These are phyloP conservation scores for Fusarium pseudonygamai DNA, from an alignment of 2,329 filamentous ascomycete genomes.

Conservation along the genomic window DNA sequence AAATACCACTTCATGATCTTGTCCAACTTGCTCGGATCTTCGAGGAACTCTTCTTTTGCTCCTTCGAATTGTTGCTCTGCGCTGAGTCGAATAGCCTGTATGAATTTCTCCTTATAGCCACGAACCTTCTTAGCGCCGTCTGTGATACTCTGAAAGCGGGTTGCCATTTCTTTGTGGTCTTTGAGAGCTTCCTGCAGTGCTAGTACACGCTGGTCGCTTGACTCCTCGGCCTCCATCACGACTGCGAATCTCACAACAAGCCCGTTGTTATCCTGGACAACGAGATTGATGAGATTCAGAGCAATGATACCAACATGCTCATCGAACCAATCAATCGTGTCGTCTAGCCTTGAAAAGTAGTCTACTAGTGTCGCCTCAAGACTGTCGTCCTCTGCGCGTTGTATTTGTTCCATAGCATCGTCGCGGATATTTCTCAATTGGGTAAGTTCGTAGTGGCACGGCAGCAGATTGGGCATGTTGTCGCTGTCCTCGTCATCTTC, in stretches of 20 bases:
- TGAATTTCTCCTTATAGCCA: slow-evolving; percentile 96
- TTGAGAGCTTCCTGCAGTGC: slow-evolving; percentile 94
- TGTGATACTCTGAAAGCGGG: slow-evolving; percentile 93
- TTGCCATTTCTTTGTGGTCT: slow-evolving; percentile 94
- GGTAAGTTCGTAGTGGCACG: slow-evolving; percentile 91
- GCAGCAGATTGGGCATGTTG: slow-evolving; percentile 90
- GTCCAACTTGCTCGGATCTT: slow-evolving; percentile 83
- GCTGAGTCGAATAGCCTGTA: slow-evolving; percentile 79
- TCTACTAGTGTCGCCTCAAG: slow-evolving; percentile 86
- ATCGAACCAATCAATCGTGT: slow-evolving; percentile 93
- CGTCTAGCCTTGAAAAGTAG: slow-evolving; percentile 87
- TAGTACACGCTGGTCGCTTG: slow-evolving; percentile 90
- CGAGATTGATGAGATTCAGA: slow-evolving; percentile 86
- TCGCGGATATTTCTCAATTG: slow-evolving; percentile 93
- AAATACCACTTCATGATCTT: slow-evolving; percentile 97
- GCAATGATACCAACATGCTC: slow-evolving; percentile 91
- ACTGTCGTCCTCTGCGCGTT: slow-evolving; percentile 75
- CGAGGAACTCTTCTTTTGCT: slow-evolving; percentile 78
- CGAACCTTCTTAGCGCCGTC: slow-evolving; percentile 90
- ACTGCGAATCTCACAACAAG: slow-evolving; percentile 91
- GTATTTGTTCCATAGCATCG: slow-evolving; percentile 96
- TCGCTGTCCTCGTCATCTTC: slow-evolving; percentile 88
- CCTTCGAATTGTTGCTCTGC: slow-evolving; percentile 79
- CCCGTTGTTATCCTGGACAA: slow-evolving; percentile 86
- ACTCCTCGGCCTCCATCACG: slow-evolving; percentile 95